These are phyloP conservation scores for Serendipita sp. DNA, from an alignment of 768 basidiomycete species.

Conservation along the genomic window DNA sequence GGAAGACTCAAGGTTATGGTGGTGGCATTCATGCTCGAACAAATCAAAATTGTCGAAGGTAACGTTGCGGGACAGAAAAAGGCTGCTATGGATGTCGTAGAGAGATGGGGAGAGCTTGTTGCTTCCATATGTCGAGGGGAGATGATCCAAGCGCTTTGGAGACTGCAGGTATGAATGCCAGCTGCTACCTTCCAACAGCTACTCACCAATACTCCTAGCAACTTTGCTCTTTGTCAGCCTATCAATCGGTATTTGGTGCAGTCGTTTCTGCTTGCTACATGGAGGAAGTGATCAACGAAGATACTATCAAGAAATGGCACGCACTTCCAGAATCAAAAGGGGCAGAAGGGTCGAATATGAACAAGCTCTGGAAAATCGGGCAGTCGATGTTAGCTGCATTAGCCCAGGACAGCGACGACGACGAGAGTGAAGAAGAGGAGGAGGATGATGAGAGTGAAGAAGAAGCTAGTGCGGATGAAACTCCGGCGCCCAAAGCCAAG, in stretches of 20 bases:
- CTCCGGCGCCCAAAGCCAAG: constrained; percentile 14
- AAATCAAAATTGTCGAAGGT: constrained; percentile 44
- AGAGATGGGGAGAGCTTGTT: constrained; percentile 72
- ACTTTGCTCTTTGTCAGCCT: constrained; percentile 28
- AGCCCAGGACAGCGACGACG: constrained; percentile 55
- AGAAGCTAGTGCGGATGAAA: constrained; percentile 9
- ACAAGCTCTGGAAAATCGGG: constrained; percentile 55
- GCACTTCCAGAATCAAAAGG: constrained; percentile 38
- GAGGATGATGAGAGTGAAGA: constrained; percentile 22
- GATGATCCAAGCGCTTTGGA: constrained; percentile 58
- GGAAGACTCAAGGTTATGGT: constrained; percentile 77
- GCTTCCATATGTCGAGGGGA: constrained; percentile 70
- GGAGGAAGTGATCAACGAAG: constrained; percentile 80
- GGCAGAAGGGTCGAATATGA: constrained; percentile 28
- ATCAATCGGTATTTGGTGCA: constrained; percentile 62
- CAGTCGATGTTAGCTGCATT: constrained; percentile 40
- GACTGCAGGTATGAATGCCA: constrained; percentile 49
- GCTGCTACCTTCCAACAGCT: neutral
- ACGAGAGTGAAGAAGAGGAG: constrained; percentile 33
- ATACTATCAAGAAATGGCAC: constrained; percentile 83
- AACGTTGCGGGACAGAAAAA: constrained; percentile 42
- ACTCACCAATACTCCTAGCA: constrained; percentile 10
- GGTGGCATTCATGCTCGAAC: constrained; percentile 65
- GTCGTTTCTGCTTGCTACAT: constrained; percentile 80
- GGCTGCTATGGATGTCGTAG: constrained; percentile 46